Percentiles rank a stretch among this genome's conserved stretches.
These are phyloP conservation scores for Castanospermum australe DNA, from an alignment of 306 rosid genomes.

Conservation along the genomic window DNA sequence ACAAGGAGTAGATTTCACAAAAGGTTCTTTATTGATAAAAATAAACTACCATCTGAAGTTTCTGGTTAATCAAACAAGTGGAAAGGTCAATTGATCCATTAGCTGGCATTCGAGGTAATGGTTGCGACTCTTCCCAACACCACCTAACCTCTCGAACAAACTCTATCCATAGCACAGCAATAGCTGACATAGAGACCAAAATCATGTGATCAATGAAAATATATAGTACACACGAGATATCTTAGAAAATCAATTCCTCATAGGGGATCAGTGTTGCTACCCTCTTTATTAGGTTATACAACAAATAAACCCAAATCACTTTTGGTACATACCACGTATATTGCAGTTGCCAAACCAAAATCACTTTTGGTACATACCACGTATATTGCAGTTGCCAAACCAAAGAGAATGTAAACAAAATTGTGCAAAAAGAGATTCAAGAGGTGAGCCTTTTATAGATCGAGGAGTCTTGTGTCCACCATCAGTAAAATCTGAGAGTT, in stretches of 20 bases:
- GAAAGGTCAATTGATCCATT: slow-evolving; percentile 80
- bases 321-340: slow-evolving; percentile 68
- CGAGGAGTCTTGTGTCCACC: slow-evolving; percentile 60
- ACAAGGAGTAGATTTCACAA: slow-evolving; percentile 16
- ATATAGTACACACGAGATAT: slow-evolving; percentile 12
- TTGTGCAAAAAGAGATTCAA: slow-evolving; percentile 78
- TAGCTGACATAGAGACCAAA: slow-evolving; percentile 57
- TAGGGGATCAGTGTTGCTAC: not conserved
- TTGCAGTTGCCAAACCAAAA: slow-evolving; percentile 96
- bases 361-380: slow-evolving; percentile 54
- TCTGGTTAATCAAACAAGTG: slow-evolving; percentile 86
- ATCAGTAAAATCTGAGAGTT: slow-evolving; percentile 43
- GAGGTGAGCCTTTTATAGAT: slow-evolving; percentile 84
- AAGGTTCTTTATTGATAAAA: slow-evolving; percentile 27
- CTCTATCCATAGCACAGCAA: slow-evolving; percentile 86
- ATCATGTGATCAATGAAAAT: slow-evolving; percentile 29
- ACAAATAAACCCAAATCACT: slow-evolving; percentile 31
- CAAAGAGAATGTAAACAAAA: slow-evolving; percentile 91
- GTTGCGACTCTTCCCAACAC: slow-evolving; percentile 98
- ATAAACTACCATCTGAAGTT: slow-evolving; percentile 81
- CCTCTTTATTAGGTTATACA: slow-evolving; percentile 16
- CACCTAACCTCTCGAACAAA: slow-evolving; percentile 96
- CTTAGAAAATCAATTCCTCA: slow-evolving; percentile 19
- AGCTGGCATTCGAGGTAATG: slow-evolving; percentile 77
- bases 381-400: slow-evolving; percentile 94